These are phyloP conservation scores for Trichoderma atroviride DNA, from an alignment of 2,329 filamentous ascomycete species.

Conservation along the genomic window DNA sequence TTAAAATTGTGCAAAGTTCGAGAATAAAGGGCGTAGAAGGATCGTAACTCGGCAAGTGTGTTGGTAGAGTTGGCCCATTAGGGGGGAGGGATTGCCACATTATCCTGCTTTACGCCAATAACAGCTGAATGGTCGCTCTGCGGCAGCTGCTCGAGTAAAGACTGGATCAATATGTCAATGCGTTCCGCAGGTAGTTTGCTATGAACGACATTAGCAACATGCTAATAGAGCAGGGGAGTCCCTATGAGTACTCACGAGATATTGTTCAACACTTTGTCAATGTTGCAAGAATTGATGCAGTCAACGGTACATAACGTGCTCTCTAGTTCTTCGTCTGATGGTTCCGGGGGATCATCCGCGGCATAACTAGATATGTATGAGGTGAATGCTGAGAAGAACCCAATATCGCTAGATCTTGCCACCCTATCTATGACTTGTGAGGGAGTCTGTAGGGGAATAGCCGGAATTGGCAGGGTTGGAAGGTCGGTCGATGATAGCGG, in stretches of 20 bases:
- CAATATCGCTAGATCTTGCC: slow-evolving; percentile 74
- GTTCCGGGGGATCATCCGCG: slow-evolving; percentile 94
- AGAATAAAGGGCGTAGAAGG: slow-evolving; percentile 87
- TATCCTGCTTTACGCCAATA: slow-evolving; percentile 88
- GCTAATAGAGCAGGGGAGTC: not conserved
- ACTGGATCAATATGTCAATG: slow-evolving; percentile 55
- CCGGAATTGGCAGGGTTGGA: slow-evolving; percentile 68
- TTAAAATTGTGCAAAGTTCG: slow-evolving; percentile 83
- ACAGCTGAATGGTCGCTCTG: slow-evolving; percentile 77
- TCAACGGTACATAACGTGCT: slow-evolving; percentile 94
- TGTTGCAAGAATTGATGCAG: slow-evolving; percentile 86
- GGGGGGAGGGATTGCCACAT: slow-evolving; percentile 63
- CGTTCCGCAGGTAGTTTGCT: slow-evolving; percentile 45
- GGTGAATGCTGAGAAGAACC: slow-evolving; percentile 90
- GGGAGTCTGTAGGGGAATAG: slow-evolving; percentile 87
- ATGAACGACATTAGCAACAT: slow-evolving; percentile 3
- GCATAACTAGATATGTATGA: slow-evolving; percentile 99
- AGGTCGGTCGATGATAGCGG: slow-evolving; percentile 70
- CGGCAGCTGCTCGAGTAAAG: slow-evolving; percentile 80
- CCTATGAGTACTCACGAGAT: slow-evolving; percentile 63
- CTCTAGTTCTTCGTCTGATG: slow-evolving; percentile 94
- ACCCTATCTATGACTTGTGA: slow-evolving; percentile 92
- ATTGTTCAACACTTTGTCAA: slow-evolving; percentile 80
- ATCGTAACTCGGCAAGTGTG: slow-evolving; percentile 69
- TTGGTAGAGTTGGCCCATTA: slow-evolving; percentile 48